Percentiles rank a stretch among this genome's conserved stretches.
Conservation (phyloP, 2,329 filamentous ascomycete genomes). For the Exophiala alcalophila region DNA sequence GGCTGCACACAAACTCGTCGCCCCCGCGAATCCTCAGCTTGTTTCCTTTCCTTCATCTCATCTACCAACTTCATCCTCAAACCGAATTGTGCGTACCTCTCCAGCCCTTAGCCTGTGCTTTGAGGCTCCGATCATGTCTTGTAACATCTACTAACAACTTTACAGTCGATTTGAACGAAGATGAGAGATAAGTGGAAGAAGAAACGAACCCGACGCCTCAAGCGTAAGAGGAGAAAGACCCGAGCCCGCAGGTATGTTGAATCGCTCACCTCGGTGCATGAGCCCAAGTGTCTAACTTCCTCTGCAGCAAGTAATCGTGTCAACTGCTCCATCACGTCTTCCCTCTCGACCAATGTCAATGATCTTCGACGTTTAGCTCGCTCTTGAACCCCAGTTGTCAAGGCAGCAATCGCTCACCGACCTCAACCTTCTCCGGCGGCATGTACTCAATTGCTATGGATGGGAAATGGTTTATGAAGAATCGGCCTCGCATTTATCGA, state of each 20-base stretch:
- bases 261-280: not conserved
- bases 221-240: conserved; percentile 99
- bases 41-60: conserved; percentile 17
- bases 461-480: conserved; percentile 13
- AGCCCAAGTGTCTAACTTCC: conserved; percentile 36
- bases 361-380: conserved; percentile 19
- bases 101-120: too few relatives aligned
- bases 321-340: conserved; percentile 55
- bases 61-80: conserved; percentile 26
- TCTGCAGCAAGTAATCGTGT: conserved; percentile 64
- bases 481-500: conserved; percentile 27
- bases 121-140: not conserved
- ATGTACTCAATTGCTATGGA: conserved; percentile 22
- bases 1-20: conserved; percentile 14
- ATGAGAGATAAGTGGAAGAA: conserved; percentile 99
- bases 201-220: conserved; percentile 98
- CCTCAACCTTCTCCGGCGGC: conserved; percentile 15
- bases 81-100: conserved; percentile 13
- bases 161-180: conserved; percentile 25
- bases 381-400: conserved; percentile 13
- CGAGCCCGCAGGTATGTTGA: conserved; percentile 84
- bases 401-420: conserved; percentile 13
- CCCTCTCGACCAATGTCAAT: conserved; percentile 33
- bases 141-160: conserved; percentile 12
- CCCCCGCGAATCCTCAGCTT: conserved; percentile 8